Conservation (phyloP, 31 red algal species). For the Odonthalia washingtoniensis region DNA sequence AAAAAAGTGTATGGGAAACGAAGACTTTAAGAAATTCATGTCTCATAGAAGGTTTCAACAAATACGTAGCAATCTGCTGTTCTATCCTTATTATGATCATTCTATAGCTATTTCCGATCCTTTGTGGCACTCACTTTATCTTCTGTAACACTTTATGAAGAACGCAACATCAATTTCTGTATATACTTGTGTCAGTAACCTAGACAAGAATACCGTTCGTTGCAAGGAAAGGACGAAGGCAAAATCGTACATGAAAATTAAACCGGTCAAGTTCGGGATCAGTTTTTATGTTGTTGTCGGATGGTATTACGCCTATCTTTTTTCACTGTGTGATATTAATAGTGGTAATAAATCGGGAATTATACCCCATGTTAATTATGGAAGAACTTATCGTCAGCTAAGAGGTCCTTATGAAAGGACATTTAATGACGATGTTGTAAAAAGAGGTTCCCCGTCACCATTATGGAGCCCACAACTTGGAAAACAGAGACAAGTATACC, state of each 20-base stretch:
- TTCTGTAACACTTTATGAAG: too few species aligned
- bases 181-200: not conserved
- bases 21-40: too few species aligned
- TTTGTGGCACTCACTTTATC: not conserved
- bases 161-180: not conserved
- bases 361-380: not conserved
- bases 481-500: not conserved
- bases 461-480: not conserved
- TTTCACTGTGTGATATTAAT: not conserved
- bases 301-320: not conserved
- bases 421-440: too few species aligned
- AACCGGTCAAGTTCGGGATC: not conserved
- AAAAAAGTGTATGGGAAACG: too few species aligned
- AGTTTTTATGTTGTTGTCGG: too few species aligned
- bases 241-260: not conserved
- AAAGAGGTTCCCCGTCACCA: not conserved
- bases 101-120: not conserved
- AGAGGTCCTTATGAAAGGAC: not conserved
- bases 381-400: not conserved
- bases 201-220: not conserved
- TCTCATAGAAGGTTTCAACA: too few species aligned
- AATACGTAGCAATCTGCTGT: too few species aligned
- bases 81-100: not conserved
- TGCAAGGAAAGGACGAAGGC: not conserved
- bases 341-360: not conserved